Base-by-base conservation (phyloP, 2,329 filamentous ascomycete species). In the Canariomyces notabilis region DNA sequence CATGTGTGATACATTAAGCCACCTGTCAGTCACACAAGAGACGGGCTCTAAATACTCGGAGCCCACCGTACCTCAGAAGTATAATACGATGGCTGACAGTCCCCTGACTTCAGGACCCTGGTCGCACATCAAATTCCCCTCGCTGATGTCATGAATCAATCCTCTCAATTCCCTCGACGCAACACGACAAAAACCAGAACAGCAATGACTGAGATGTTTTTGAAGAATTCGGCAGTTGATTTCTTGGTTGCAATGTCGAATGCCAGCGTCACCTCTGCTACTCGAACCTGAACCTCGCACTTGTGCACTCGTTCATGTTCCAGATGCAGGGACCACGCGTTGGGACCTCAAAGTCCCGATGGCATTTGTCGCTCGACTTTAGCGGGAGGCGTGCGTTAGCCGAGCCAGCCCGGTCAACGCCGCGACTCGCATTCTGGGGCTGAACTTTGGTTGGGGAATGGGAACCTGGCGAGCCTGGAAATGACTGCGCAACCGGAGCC, bases 121-220 rank as follows among this genome's bases (percentile, higher is more conserved):
- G 54, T 32, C 33, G 42, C 26, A 15, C 15, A 26, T 23, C 37
- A 12, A 33, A 35, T 44, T 46, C 42, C 49, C 49, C 47, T 41
- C 47, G 44, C 54, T 54, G 54, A 57, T 54, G 55, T 57, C 55
- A 57, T 57, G 52, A 42, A 42, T 33, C 18, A 42, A 42, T 33
- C 18, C 47, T 50, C 9, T 12, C 9, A 44, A 42, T 38, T 35
- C 18, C 12, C 6, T 36, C 26, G 12, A 23, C 39, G 15, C 12
- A 14, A 21, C 26, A 26, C 21, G 8, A 29, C 26, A 29, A 29
- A 9, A 4, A 29, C 11, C 15, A 33, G 18, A n/a, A 42, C 18
- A 22, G 20, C 23, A n/a, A 41, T 22, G 38, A 26, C 20, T 11
- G 12, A 36, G 33, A 12, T 15, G 15, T 18, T 18, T 29, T 9